Evolutionary conservation across 2,329 filamentous ascomycete genomes (phyloP).

Genomic region (Helotiales sp.): DNA sequence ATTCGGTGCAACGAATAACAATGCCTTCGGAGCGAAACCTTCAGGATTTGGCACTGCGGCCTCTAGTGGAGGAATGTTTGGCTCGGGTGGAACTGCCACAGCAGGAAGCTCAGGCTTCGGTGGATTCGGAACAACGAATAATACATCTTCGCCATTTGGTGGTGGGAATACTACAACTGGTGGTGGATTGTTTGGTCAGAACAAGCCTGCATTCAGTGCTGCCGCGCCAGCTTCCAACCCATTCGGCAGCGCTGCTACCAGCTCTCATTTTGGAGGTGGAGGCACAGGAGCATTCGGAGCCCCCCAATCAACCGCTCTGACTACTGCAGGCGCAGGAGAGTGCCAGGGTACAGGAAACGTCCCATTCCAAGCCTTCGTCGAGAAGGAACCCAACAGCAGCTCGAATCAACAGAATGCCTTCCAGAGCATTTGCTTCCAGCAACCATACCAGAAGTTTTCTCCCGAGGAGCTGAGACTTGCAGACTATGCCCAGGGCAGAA

Average conservation of each 20-base stretch:
- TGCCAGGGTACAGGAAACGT: conserved; percentile 71
- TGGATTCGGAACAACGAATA: conserved; percentile 51
- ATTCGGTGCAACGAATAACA: conserved; percentile 51
- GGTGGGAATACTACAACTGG: conserved; percentile 33
- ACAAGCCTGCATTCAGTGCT: conserved; percentile 42
- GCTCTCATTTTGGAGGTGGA: conserved; percentile 38
- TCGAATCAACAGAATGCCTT: conserved; percentile 66
- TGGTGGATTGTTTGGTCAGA: conserved; percentile 40
- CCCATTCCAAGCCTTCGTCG: conserved; percentile 71
- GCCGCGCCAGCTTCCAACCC: conserved; percentile 31
- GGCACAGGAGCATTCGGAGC: conserved; percentile 49
- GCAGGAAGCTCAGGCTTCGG: conserved; percentile 44
- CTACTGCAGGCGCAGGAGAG: conserved; percentile 54
- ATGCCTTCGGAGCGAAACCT: conserved; percentile 45
- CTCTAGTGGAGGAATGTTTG: conserved; percentile 55
- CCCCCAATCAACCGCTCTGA: conserved; percentile 51
- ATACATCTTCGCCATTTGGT: conserved; percentile 40
- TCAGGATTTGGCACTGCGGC: conserved; percentile 53
- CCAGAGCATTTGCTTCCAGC: conserved; percentile 80
- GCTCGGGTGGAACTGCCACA: conserved; percentile 49
- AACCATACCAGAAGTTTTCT: conserved; percentile 86
- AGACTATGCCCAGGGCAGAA: conserved; percentile 87
- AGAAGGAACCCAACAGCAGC: conserved; percentile 71
- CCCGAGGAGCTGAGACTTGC: conserved; percentile 82
- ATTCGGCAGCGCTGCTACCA: conserved; percentile 44